phyloP scores from a whole-genome alignment of 257 asterid species.

The Cinchona pubescens region DNA sequence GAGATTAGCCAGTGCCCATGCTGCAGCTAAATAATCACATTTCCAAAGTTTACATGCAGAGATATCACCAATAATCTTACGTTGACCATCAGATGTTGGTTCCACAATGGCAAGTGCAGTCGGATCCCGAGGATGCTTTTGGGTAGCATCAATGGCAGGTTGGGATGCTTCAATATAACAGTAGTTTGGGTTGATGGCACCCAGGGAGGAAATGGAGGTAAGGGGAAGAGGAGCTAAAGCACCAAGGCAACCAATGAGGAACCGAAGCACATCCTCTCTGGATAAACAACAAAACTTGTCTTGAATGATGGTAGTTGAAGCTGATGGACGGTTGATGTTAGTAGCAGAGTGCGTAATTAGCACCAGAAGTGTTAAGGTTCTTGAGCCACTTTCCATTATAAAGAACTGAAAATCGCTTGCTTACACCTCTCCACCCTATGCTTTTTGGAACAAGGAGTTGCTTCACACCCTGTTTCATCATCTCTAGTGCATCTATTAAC shows the following conservation, averaged over 20 bases:
- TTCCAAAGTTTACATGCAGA: conserved; percentile 87
- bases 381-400: conserved; percentile 90
- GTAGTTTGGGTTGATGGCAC: conserved; percentile 68
- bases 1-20: conserved; percentile 88
- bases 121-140: conserved; percentile 59
- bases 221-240: conserved; percentile 97
- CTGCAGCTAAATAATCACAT: conserved; percentile 79
- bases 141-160: conserved; percentile 66
- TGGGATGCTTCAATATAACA: conserved; percentile 55
- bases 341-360: conserved; percentile 30
- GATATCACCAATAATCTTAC: conserved; percentile 78
- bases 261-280: conserved; percentile 88
- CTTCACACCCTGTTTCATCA: conserved; percentile 97
- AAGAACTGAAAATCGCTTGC: conserved; percentile 88
- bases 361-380: conserved; percentile 40
- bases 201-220: conserved; percentile 69
- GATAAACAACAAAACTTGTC: conserved; percentile 87
- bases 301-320: conserved; percentile 52
- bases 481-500: conserved; percentile 93
- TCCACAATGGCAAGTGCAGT: conserved; percentile 89
- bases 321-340: conserved; percentile 39
- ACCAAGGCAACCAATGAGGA: conserved; percentile 92
- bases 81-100: conserved; percentile 46
- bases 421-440: conserved; percentile 79
- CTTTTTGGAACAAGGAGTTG: conserved; percentile 95